phyloP scores from a whole-genome alignment of 1,284 basidiomycete genomes.

The Malassezia sp. region DNA sequence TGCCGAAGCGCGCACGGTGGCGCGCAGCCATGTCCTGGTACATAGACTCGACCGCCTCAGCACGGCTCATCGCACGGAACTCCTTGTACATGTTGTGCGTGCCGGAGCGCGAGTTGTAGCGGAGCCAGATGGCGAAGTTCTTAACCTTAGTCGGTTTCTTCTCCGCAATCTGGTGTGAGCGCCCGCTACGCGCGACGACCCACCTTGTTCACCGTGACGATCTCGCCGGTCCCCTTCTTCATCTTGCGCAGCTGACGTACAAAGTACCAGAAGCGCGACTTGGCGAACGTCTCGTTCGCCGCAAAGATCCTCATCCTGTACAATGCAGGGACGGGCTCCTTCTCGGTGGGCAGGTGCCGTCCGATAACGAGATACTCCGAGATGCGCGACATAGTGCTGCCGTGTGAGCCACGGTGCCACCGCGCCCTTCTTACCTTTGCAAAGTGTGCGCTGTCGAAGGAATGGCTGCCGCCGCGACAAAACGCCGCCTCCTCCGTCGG shows the following conservation, averaged over 20 bases:
- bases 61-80: constrained; percentile 88
- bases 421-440: constrained; percentile 5
- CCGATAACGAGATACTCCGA: constrained; percentile 94
- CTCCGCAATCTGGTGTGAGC: constrained; percentile 52
- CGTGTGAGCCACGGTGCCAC: constrained; percentile 3
- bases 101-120: constrained; percentile 58
- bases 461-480: constrained; percentile 1
- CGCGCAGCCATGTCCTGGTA: constrained; percentile 99
- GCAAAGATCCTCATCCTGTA: constrained; percentile 99
- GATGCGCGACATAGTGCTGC: constrained; percentile 49
- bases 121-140: constrained; percentile 99
- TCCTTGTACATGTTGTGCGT: constrained; percentile 59
- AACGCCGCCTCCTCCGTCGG: constrained; percentile 1
- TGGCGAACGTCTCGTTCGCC: constrained; percentile 92
- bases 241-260: constrained; percentile 76
- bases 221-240: constrained; percentile 98
- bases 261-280: constrained; percentile 99
- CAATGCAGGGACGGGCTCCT: constrained; percentile 85
- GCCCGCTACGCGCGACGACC: constrained; percentile 49
- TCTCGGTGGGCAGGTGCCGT: constrained; percentile 87
- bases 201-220: constrained; percentile 93
- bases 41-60: constrained; percentile 87
- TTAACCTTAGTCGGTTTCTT: constrained; percentile 96
- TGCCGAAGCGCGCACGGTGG: constrained; percentile 97
- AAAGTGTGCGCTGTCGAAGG: constrained; percentile 16